A percentile compares a stretch with the other conserved stretches of the same genome.
These are phyloP conservation scores for Cucumis sativus DNA, from an alignment of 306 rosid genomes.

Conservation along the genomic window Cucumber_9930_V3 NC_026655.2:1770501-1771000, in stretches of 20 bases:
- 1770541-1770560: conserved; percentile 24
- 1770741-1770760: conserved; percentile 86
- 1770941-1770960: conserved; percentile 51
- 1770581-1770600: background rate
- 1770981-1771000: conserved; percentile 37
- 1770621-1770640: background rate
- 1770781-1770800: background rate
- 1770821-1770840: background rate
- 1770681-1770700: conserved; percentile 67
- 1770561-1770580: background rate
- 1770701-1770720: conserved; percentile 66
- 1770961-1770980: conserved; percentile 32
- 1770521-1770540: conserved; percentile 56
- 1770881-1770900: background rate
- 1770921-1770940: conserved; percentile 41
- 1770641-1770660: background rate
- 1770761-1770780: conserved; percentile 37
- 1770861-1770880: background rate
- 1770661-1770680: conserved; percentile 36
- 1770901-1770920: conserved; percentile 68
- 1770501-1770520: conserved; percentile 69
- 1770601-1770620: background rate
- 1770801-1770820: conserved; percentile 10
- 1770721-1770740: conserved; percentile 82
- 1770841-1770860: background rate